These are phyloP conservation scores for Aegilops bicornis DNA, from an alignment of 176 grass and related monocot genomes.

Conservation along the genomic window DNA sequence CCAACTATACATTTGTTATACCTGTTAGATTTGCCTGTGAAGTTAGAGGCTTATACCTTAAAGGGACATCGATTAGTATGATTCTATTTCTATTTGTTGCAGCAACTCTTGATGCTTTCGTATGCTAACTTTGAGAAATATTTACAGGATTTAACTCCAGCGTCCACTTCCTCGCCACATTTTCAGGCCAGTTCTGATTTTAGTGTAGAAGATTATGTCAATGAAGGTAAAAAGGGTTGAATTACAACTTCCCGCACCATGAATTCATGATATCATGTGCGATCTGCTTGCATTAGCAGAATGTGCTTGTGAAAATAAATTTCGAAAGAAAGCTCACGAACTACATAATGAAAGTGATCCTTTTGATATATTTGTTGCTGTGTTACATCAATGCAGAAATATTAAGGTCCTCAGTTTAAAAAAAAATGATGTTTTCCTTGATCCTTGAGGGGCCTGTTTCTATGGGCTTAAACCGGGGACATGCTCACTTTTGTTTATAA, in stretches of 20 bases:
- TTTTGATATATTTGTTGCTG: neutral
- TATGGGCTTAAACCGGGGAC: neutral
- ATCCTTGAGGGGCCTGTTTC: neutral
- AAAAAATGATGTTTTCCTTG: neutral
- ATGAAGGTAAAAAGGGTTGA: slow-evolving; percentile 42
- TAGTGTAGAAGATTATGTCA: slow-evolving; percentile 30
- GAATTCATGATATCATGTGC: neutral
- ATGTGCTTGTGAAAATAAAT: neutral
- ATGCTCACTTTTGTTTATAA: neutral
- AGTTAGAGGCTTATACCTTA: neutral
- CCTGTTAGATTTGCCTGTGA: neutral
- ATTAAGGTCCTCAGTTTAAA: neutral
- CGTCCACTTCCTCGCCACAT: slow-evolving; percentile 39
- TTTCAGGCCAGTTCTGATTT: slow-evolving; percentile 38
- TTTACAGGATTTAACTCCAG: slow-evolving; percentile 42
- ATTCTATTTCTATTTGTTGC: neutral
- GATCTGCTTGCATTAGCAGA: neutral
- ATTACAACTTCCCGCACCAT: neutral
- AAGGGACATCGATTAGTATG: neutral
- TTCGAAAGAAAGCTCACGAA: neutral
- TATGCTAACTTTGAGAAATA: neutral
- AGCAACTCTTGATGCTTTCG: neutral
- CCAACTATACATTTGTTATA: no score
- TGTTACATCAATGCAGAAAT: neutral
- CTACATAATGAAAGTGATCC: neutral